These are phyloP conservation scores for Mycogone perniciosa DNA, from an alignment of 2,329 filamentous ascomycete genomes.

Conservation along the genomic window DNA sequence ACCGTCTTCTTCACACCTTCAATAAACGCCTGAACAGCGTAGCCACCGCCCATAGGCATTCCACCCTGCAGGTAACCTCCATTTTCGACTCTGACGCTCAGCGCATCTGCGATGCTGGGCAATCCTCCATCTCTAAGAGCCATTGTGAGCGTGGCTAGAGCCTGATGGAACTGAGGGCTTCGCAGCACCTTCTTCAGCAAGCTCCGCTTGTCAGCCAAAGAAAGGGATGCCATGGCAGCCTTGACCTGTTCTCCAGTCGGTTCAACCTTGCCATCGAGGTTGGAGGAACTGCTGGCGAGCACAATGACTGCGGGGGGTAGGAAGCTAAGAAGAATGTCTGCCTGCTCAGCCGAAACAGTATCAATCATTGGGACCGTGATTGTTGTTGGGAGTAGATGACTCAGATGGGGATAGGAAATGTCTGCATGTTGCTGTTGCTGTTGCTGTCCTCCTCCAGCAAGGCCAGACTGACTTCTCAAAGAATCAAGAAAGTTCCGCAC, in stretches of 20 bases:
- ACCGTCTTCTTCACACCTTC: constrained; percentile 79
- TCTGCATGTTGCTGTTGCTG: constrained; percentile 31
- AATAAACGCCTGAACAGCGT: constrained; percentile 86
- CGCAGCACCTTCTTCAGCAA: constrained; percentile 76
- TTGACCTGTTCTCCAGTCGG: constrained; percentile 62
- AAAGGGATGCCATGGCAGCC: constrained; percentile 68
- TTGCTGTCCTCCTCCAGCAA: constrained; percentile 32
- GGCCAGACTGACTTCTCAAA: constrained; percentile 52
- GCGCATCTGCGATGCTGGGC: constrained; percentile 80
- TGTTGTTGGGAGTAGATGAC: constrained; percentile 73
- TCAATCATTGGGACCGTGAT: constrained; percentile 74
- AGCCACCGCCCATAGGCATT: constrained; percentile 79
- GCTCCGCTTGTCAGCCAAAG: constrained; percentile 67
- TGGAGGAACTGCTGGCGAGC: constrained; percentile 59
- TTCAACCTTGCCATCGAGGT: constrained; percentile 53
- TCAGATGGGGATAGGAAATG: constrained; percentile 73
- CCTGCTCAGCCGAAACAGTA: constrained; percentile 52
- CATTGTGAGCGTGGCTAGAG: constrained; percentile 74
- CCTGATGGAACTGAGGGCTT: constrained; percentile 87
- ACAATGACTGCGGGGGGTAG: constrained; percentile 75
- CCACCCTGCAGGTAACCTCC: constrained; percentile 74
- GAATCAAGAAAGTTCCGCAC: constrained; percentile 88
- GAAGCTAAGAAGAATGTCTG: constrained; percentile 70
- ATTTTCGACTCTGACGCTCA: constrained; percentile 74
- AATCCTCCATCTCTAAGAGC: constrained; percentile 86